These are phyloP conservation scores for Fusarium sp. DNA, from an alignment of 2,329 filamentous ascomycete genomes.

Conservation along the genomic window DNA sequence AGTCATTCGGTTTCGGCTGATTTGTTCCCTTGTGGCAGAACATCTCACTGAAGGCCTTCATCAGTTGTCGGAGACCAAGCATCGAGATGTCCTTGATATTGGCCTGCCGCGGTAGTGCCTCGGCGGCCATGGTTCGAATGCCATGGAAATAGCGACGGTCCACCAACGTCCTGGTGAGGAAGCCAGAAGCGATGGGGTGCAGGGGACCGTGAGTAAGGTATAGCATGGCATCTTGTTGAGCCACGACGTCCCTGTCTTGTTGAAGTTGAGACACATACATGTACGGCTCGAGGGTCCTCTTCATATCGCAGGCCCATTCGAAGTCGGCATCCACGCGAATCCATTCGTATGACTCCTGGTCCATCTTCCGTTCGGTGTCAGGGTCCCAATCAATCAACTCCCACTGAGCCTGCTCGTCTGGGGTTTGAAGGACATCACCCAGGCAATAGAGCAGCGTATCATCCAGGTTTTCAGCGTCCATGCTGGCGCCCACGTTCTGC, in stretches of 20 bases:
- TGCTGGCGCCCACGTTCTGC: slow-evolving; percentile 62
- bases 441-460: slow-evolving; percentile 89
- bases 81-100: slow-evolving; percentile 70
- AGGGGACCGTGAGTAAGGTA: slow-evolving; percentile 72
- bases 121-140: slow-evolving; percentile 84
- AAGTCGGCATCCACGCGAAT: slow-evolving; percentile 98
- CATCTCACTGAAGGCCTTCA: slow-evolving; percentile 84
- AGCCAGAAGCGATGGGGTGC: slow-evolving; percentile 84
- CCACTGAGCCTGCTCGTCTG: slow-evolving; percentile 85
- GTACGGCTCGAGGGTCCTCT: slow-evolving; percentile 83
- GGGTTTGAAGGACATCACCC: slow-evolving; percentile 84
- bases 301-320: slow-evolving; percentile 92
- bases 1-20: slow-evolving; percentile 89
- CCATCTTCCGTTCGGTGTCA: slow-evolving; percentile 89
- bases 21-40: slow-evolving; percentile 82
- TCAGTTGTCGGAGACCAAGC: slow-evolving; percentile 83
- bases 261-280: slow-evolving; percentile 99
- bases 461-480: slow-evolving; percentile 70
- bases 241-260: slow-evolving; percentile 95
- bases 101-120: slow-evolving; percentile 78
- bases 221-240: slow-evolving; percentile 79
- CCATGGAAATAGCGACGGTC: slow-evolving; percentile 93
- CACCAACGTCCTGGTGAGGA: slow-evolving; percentile 87
- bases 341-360: slow-evolving; percentile 97
- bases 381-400: slow-evolving; percentile 86